These are phyloP conservation scores for Cercospora sp. DNA, from an alignment of 2,329 filamentous ascomycete species.

Conservation along the genomic window DNA sequence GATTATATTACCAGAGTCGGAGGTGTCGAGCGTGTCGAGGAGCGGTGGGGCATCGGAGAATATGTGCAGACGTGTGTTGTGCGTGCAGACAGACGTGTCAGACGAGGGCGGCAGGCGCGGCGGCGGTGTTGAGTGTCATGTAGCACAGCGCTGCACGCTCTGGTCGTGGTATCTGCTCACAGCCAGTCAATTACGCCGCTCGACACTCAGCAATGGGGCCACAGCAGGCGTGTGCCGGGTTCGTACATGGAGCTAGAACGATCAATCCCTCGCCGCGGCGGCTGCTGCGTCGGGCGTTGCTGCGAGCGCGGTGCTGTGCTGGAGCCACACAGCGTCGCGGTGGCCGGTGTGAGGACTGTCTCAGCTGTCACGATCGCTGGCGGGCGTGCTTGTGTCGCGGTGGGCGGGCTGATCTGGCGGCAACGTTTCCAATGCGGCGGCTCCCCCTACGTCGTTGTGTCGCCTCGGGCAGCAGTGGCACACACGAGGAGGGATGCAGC, in stretches of 20 bases:
- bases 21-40: background rate
- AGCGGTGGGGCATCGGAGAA: constrained; percentile 19
- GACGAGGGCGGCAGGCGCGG: constrained; percentile 1
- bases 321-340: background rate
- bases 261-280: background rate
- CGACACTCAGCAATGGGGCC: constrained; percentile 3
- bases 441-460: constrained; percentile 8
- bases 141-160: constrained; percentile 17
- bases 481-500: background rate
- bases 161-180: constrained; percentile 10
- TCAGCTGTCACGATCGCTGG: background rate
- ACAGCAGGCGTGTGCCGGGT: constrained; percentile 22
- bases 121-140: constrained; percentile 14
- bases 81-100: constrained; percentile 3
- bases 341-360: background rate
- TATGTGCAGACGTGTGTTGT: constrained; percentile 2
- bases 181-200: constrained; percentile 18
- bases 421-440: background rate
- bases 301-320: background rate
- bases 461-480: constrained; percentile 8
- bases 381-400: constrained; percentile 8
- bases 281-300: background rate
- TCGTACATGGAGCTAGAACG: constrained; percentile 18
- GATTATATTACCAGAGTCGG: background rate
- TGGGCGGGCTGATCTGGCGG: background rate